These are phyloP conservation scores for Centella asiatica DNA, from an alignment of 129 eudicot genomes.

Conservation along the genomic window DNA sequence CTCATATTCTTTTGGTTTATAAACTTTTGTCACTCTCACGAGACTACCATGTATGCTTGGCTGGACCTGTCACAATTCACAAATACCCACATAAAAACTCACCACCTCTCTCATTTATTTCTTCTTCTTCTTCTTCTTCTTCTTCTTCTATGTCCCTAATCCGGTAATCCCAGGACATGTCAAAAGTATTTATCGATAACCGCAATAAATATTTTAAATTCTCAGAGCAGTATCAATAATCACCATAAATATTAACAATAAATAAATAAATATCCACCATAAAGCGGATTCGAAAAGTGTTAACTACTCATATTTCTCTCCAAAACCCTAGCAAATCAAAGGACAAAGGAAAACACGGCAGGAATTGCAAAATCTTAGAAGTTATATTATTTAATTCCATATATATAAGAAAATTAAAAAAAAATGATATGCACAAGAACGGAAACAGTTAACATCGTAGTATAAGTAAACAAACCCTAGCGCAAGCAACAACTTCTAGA, in stretches of 20 bases:
- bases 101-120: slow-evolving; percentile 1
- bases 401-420: too few relatives aligned
- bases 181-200: slow-evolving; percentile 13
- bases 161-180: neutral
- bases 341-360: too few relatives aligned
- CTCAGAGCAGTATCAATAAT: too few relatives aligned
- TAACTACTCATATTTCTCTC: too few relatives aligned
- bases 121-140: slow-evolving; percentile 30
- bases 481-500: too few relatives aligned
- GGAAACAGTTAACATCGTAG: too few relatives aligned
- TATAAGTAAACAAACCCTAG: too few relatives aligned
- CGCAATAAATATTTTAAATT: slow-evolving; percentile 7
- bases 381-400: neutral
- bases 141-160: slow-evolving; percentile 17
- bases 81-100: slow-evolving; percentile 13
- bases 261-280: neutral
- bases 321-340: too few relatives aligned
- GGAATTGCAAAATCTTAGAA: too few relatives aligned
- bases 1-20: slow-evolving; percentile 29
- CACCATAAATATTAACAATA: neutral
- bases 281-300: neutral
- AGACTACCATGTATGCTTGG: slow-evolving; percentile 61
- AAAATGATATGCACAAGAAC: too few relatives aligned
- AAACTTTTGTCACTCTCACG: slow-evolving; percentile 83
- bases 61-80: slow-evolving; percentile 20